Conservation (phyloP, 805 yeast species). For the Wickerhamiella galacta region DNA sequence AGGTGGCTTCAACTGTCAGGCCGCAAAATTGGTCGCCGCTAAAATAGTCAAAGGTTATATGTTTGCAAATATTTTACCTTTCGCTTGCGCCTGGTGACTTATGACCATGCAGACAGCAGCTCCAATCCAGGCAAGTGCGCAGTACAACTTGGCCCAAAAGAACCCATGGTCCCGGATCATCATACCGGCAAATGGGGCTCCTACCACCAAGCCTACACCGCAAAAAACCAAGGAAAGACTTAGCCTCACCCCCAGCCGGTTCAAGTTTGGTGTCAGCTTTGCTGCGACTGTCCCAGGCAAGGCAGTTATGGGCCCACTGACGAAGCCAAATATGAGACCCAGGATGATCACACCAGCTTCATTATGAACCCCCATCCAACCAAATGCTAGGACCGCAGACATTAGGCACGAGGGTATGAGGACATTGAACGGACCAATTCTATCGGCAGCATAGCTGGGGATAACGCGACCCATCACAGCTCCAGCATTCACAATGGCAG, state of each 20-base stretch:
- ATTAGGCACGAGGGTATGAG: conserved; percentile 2
- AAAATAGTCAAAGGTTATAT: too few relatives aligned
- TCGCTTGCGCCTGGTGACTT: neutral
- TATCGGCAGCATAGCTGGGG: conserved; percentile 33
- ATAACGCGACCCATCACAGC: conserved; percentile 34
- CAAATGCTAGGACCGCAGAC: conserved; percentile 18
- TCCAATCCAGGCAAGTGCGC: conserved; percentile 3
- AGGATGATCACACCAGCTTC: conserved; percentile 16
- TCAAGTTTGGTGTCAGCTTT: conserved; percentile 13
- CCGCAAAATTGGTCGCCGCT: too few relatives aligned
- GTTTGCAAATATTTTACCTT: neutral
- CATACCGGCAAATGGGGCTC: conserved; percentile 18
- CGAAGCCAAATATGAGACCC: conserved; percentile 18
- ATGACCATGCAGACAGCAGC: neutral
- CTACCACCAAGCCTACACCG: conserved; percentile 28
- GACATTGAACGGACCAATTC: conserved; percentile 30
- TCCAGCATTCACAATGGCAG: conserved; percentile 23
- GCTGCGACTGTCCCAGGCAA: conserved; percentile 19
- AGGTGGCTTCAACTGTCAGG: too few relatives aligned
- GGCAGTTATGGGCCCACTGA: conserved; percentile 18
- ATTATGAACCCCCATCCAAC: conserved; percentile 21
- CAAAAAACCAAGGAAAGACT: conserved; percentile 41
- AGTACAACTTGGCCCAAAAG: conserved; percentile 7
- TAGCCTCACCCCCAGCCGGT: conserved; percentile 28
- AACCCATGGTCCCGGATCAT: conserved; percentile 7